Percentiles rank a stretch among this genome's conserved stretches.
Evolutionary conservation across 2,329 filamentous ascomycete genomes (phyloP).

Genomic region (Cryphonectria carpinicola): DNA sequence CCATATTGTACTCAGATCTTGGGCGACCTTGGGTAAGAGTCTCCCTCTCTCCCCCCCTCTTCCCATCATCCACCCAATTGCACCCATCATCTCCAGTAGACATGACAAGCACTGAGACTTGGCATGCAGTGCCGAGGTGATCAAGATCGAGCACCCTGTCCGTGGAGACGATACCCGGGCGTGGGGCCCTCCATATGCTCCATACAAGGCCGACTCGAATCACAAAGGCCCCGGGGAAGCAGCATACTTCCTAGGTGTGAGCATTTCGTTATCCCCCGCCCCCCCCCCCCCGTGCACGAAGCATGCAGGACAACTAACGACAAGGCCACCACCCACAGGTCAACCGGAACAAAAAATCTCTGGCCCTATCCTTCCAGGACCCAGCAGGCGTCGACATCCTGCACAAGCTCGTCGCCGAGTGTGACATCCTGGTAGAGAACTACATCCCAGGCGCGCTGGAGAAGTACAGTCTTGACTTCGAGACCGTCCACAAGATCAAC

Average conservation of each 20-base stretch:
- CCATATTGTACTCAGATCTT: conserved; percentile 98
- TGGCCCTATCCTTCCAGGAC: conserved; percentile 89
- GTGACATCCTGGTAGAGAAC: conserved; percentile 94
- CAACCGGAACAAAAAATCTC: conserved; percentile 95
- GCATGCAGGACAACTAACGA: conserved; percentile 15
- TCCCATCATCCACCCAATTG: conserved; percentile 17
- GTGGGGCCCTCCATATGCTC: conserved; percentile 94
- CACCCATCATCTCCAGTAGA: conserved; percentile 30
- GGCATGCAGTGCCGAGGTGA: conserved; percentile 78
- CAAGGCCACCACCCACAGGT: conserved; percentile 61
- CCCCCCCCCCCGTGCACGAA: no score
- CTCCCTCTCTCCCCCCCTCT: neutral
- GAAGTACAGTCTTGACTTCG: conserved; percentile 91
- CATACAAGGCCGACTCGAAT: conserved; percentile 65
- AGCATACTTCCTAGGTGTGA: conserved; percentile 89
- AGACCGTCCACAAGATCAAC: conserved; percentile 78
- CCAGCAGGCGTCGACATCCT: conserved; percentile 82
- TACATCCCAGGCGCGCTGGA: conserved; percentile 88
- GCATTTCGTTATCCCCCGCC: conserved; percentile 32
- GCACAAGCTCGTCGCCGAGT: conserved; percentile 80
- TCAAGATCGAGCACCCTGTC: conserved; percentile 94
- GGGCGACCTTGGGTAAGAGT: conserved; percentile 89
- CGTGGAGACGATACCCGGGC: conserved; percentile 92
- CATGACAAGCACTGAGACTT: conserved; percentile 34
- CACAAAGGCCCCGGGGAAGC: conserved; percentile 80